Conservation (phyloP, 2,329 filamentous ascomycete genomes). For the Purpureocillium takamizusanense region DNA sequence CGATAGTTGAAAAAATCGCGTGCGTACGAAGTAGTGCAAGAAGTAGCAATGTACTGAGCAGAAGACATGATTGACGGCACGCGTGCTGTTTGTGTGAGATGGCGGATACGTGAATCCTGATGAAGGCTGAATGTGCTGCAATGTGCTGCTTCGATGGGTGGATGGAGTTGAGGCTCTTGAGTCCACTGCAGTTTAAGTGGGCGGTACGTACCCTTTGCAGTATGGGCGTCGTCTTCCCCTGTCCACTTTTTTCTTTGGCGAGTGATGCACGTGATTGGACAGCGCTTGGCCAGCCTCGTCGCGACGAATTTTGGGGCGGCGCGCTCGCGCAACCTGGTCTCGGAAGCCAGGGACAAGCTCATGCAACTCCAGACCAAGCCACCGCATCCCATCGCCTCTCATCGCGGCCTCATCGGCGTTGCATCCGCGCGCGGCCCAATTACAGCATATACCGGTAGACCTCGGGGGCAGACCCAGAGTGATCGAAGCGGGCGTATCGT, state of each 20-base stretch:
- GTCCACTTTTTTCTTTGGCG: conserved; percentile 10
- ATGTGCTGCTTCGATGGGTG: too few relatives aligned
- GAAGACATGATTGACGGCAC: too few relatives aligned
- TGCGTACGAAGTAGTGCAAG: too few relatives aligned
- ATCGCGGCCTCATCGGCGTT: conserved; percentile 2
- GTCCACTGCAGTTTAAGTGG: too few relatives aligned
- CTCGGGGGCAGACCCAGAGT: neutral
- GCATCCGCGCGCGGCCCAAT: conserved; percentile 6
- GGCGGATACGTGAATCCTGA: too few relatives aligned
- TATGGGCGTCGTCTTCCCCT: neutral
- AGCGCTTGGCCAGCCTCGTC: conserved; percentile 19
- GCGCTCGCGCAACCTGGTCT: conserved; percentile 8
- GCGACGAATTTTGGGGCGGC: conserved; percentile 26
- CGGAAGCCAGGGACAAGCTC: conserved; percentile 4
- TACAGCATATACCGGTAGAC: conserved; percentile 1
- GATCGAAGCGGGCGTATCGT: neutral
- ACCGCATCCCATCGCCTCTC: conserved; percentile 8
- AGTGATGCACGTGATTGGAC: conserved; percentile 15
- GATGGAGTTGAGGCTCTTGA: too few relatives aligned
- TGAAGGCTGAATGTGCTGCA: too few relatives aligned
- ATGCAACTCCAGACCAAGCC: conserved; percentile 10
- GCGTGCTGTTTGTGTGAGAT: too few relatives aligned
- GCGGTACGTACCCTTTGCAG: neutral
- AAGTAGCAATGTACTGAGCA: too few relatives aligned
- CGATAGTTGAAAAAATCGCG: too few relatives aligned